Base-by-base conservation (phyloP, 371 early-diverging fungal genomes). In the Batrachochytrium dendrobatidis region DNA sequence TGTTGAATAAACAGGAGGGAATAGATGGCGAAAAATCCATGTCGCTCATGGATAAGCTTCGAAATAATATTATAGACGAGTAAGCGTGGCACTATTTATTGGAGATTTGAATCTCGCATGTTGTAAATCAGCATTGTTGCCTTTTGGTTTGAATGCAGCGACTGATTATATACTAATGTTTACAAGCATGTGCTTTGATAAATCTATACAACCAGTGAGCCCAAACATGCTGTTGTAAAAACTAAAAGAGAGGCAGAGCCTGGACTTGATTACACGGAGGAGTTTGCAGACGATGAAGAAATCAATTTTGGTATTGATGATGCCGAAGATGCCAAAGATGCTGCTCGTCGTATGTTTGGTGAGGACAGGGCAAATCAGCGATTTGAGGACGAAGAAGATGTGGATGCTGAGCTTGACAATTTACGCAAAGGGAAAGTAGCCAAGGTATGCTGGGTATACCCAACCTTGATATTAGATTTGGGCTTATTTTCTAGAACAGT, bases 261-360 rank as follows among this genome's bases (percentile, higher is more conserved):
- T 56, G 87, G 83, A 58, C 79, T 78, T 24, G 79, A 78, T 49
- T 67, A 69, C 71, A 88, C 87, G 44, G 84, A 85, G 52, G 84
- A 77, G 33, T 86, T 87, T 69, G 81, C 79, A 26, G 90, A 89
- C 67, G 95, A 95, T 65, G 95, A 95, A 65, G 68, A 73, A 28
- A 49, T 69, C 24, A 66, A 63, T 24, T 65, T 76, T 24, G 79
- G 76, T 12, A 66, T 78, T 44, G 74, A 70, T 22, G 69, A 78
- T 55, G 67, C 68, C 55, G 75, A 77, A 34, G 75, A 73, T 31
- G 64, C 65, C 8, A 65, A 66, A 52, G 75, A 77, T 46, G 74
- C 77, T 1, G 55, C 65, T 45, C 55, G 58, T 31, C 51, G 74
- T 8, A 61, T 67, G 48, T 69, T 56, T 44, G 71, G 73, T 22